phyloP scores from a whole-genome alignment of 257 asterid genomes.

The Coffea canephora region DNA sequence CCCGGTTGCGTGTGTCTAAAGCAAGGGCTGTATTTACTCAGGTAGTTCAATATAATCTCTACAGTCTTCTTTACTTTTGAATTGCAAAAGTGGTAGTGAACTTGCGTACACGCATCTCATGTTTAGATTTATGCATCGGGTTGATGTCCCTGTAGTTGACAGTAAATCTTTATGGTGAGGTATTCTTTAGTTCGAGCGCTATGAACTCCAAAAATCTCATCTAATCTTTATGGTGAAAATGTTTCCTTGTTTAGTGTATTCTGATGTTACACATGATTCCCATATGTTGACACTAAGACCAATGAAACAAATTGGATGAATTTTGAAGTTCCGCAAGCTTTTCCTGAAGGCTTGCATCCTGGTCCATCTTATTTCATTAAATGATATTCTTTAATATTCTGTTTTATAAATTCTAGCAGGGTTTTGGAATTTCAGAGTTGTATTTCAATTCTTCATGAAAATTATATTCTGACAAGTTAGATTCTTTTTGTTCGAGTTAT shows the following conservation, averaged over 20 bases:
- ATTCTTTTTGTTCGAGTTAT: not conserved
- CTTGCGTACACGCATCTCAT: not conserved
- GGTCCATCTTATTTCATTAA: too few relatives aligned
- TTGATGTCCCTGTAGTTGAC: too few relatives aligned
- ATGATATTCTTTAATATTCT: not conserved
- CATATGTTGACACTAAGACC: not conserved
- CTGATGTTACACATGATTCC: not conserved
- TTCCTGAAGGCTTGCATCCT: not conserved
- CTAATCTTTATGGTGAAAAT: too few relatives aligned
- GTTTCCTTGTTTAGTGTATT: not conserved
- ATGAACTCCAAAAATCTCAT: not conserved
- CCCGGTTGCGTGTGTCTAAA: constrained; percentile 72
- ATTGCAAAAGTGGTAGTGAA: not conserved
- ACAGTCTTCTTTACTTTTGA: not conserved
- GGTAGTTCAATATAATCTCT: constrained; percentile 32
- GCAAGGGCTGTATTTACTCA: constrained; percentile 86
- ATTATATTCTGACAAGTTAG: too few relatives aligned
- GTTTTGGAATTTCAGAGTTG: not conserved
- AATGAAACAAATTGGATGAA: not conserved
- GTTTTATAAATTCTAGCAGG: not conserved
- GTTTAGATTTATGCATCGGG: not conserved
- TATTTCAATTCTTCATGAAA: not conserved
- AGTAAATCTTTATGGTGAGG: not conserved
- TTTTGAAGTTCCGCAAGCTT: not conserved
- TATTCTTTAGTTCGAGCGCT: not conserved